Percentiles rank a stretch among this genome's conserved stretches.
phyloP scores from a whole-genome alignment of 352 stramenopile genomes.

The Pseudoperonospora humuli region DNA sequence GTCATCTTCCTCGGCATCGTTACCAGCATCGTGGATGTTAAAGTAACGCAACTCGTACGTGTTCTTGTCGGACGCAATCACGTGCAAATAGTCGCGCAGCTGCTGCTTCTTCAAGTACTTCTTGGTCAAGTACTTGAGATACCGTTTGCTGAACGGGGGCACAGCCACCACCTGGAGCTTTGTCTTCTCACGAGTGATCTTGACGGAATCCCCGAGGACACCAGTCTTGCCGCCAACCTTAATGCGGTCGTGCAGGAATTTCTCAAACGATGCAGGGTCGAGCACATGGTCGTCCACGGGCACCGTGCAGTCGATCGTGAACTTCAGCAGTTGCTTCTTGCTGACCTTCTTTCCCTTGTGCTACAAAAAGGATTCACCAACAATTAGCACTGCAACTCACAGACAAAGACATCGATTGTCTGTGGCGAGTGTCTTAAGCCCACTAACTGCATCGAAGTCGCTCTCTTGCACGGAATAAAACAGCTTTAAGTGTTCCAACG shows the following conservation, averaged over 20 bases:
- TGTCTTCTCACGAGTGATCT: slow-evolving; percentile 95
- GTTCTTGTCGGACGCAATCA: slow-evolving; percentile 97
- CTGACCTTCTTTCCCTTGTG: slow-evolving; percentile 82
- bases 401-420: slow-evolving; percentile 6
- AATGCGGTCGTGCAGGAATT: slow-evolving; percentile 99
- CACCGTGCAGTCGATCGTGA: slow-evolving; percentile 91
- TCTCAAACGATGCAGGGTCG: slow-evolving; percentile 98
- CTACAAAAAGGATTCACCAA: slow-evolving; percentile 20
- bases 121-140: slow-evolving; percentile 99
- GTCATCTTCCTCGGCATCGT: slow-evolving; percentile 85
- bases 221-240: slow-evolving; percentile 99
- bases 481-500: slow-evolving; percentile 17
- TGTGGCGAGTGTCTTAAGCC: slow-evolving; percentile 16
- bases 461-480: slow-evolving; percentile 3
- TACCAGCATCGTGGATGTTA: slow-evolving; percentile 92
- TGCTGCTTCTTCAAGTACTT: slow-evolving; percentile 99
- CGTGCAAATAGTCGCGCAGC: slow-evolving; percentile 98
- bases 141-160: slow-evolving; percentile 97
- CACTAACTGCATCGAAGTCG: slow-evolving; percentile 8
- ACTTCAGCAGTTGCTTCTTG: slow-evolving; percentile 90
- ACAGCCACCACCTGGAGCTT: slow-evolving; percentile 93
- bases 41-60: slow-evolving; percentile 99
- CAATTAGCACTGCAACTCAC: slow-evolving; percentile 7
- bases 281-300: slow-evolving; percentile 99
- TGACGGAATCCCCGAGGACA: slow-evolving; percentile 91